Evolutionary conservation across 257 asterid genomes (phyloP), one percentile per base, ranked within the genome.

Genomic region (Lavandula angustifolia): DNA sequence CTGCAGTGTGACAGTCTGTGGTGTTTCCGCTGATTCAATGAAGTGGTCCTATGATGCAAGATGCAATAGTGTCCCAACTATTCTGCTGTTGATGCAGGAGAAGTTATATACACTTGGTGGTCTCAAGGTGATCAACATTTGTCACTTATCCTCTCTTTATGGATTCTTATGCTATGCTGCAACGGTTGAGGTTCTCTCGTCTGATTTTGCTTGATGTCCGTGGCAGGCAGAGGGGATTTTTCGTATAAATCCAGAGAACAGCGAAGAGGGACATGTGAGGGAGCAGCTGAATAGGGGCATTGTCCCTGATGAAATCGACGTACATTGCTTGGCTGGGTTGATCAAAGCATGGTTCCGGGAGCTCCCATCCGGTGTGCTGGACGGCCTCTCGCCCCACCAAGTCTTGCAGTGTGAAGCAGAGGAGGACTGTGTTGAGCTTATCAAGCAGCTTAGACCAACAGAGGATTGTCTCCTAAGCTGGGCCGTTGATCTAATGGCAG

Each of bases 401-500:
- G 91, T 89, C 4, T 65, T 87, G 76, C 75, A 85, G 43, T 89
- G 97, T 68, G 66, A 70, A 29, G 75, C 76, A 0, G 95, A 85
- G 68, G 94, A 85, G 41, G 89, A 85, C 9, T 87, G 76, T 10
- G 85, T 73, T 27, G 83, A 77, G 80, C 87, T 87, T 9, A 54
- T 89, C 29, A 75, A 85, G 70, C 84, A 85, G 77, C 81, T 89
- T 8, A 74, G 73, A 61, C 94, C 95, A 1, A 87, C 87, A 0
- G 90, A 87, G 50, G 73, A 73, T 14, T 86, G 92, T 34, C 78
- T 89, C 65, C 95, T 92, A 13, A 76, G 71, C 70, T 92, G 98
- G 98, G 92, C 95, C 12, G 53, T 92, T 14, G 86, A 92, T 82
- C 90, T 92, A 46, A 92, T 92, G 98, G 94, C 95, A n/a, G 98